phyloP scores from a whole-genome alignment of 148 eudicot species.

The Heliamphora exappendiculata region DNA sequence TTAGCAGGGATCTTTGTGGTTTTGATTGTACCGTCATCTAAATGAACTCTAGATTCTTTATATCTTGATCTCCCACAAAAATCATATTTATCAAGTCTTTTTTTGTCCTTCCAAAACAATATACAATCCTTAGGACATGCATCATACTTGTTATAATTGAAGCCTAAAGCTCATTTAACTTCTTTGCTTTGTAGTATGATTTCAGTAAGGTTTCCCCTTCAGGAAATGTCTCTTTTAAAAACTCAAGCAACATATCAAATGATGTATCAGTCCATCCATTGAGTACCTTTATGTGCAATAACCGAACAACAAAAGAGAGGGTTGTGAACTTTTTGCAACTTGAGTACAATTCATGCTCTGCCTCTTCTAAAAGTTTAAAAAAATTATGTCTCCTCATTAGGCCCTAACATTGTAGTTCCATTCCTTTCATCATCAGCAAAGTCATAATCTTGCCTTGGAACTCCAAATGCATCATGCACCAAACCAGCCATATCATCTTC shows the following conservation, averaged over 20 bases:
- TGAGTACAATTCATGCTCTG: slow-evolving; percentile 8
- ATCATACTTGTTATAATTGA: no score
- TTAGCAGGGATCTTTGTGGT: not conserved
- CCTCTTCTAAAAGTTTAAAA: slow-evolving; percentile 1
- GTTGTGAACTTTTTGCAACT: slow-evolving; percentile 8
- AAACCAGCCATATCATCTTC: slow-evolving; percentile 7
- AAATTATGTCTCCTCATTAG: not conserved
- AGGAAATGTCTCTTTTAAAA: slow-evolving; percentile 4
- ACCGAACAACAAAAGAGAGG: not conserved
- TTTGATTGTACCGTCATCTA: no score
- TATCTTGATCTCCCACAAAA: not conserved
- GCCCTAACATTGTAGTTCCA: not conserved
- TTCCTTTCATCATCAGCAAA: not conserved
- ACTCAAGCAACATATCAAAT: slow-evolving; percentile 14
- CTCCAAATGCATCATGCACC: slow-evolving; percentile 1
- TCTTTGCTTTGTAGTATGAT: slow-evolving; percentile 7
- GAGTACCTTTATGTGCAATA: slow-evolving; percentile 11
- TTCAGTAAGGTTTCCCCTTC: slow-evolving; percentile 6
- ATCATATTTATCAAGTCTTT: not conserved
- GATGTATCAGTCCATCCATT: slow-evolving; percentile 6
- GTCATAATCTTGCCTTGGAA: not conserved
- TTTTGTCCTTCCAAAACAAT: no score
- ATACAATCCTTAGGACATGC: not conserved
- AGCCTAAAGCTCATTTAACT: not conserved
- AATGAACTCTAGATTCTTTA: not conserved